Evolutionary conservation across 129 eudicot species (phyloP), one percentile per base, ranked within the genome.

Genomic region (Chrysanthemum makinoi): DNA sequence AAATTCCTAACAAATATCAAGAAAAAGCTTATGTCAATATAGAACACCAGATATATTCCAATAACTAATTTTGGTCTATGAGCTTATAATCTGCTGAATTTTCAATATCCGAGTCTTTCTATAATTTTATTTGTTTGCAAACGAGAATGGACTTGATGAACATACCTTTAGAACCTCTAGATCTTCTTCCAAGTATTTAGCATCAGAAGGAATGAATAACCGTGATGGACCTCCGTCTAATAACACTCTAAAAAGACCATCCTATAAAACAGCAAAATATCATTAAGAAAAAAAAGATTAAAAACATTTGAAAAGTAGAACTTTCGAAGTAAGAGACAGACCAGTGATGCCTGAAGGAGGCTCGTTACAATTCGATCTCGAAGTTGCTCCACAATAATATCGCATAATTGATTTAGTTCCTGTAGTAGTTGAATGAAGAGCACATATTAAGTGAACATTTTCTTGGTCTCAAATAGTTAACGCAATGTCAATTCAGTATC

Each of bases 201-300:
- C 89, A 88, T 95, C 97, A 57, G 85, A 75, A 17, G 83, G 78
- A 47, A 80, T 75, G 83, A 95, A 95, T 35, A 88, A 35, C 20
- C 99, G 95, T 10, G 91, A 84, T 68, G 96, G 89, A 60, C 99
- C 99, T 30, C 99, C 99, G 72, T 95, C 97, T 70, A 95, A 77
- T 74, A 95, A 52, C 39, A 95, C 99, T 22, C 99, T 87, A 60
- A 86, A 73, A 47, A 95, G 80, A 69, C 99, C 99, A 66, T 95
- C 97, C 99, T 95, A 86, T 53, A 69, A 49, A 52, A 54, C 26
- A 72, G 75, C 18, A 58, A 15, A 62, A 61, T 0, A 6, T 18
- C 3, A 52, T 4, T 53, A 64, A 60, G 30, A 68, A n/a, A 33
- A 4, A 13, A 46, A 58, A 10, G 3, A 1, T 10, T 30, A 10